These are phyloP conservation scores for Plasmodium fragile DNA, from an alignment of 169 alveolate species.

Conservation along the genomic window DNA sequence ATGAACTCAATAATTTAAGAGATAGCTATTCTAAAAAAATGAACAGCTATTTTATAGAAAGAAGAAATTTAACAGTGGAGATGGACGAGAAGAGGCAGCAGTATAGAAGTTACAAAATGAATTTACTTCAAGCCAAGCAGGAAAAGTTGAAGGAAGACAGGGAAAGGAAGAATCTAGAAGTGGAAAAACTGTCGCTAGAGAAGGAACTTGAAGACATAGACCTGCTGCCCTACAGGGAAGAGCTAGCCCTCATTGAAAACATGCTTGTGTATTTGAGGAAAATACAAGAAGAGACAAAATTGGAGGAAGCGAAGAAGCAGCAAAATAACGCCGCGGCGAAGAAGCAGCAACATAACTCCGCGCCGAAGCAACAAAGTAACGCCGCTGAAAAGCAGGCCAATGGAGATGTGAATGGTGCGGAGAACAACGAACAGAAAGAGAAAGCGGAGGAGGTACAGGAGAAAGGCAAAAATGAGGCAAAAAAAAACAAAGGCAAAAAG, in stretches of 20 bases:
- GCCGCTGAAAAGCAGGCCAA: conserved; percentile 2
- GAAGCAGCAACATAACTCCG: too few species aligned
- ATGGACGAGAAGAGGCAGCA: conserved; percentile 69
- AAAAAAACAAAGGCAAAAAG: conserved; percentile 80
- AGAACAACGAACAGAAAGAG: neutral
- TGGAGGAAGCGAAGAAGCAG: conserved; percentile 54
- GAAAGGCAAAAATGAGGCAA: conserved; percentile 35
- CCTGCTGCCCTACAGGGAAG: conserved; percentile 65
- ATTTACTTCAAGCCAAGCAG: conserved; percentile 54
- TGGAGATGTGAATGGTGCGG: conserved; percentile 36
- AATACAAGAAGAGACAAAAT: conserved; percentile 49
- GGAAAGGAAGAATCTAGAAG: conserved; percentile 66
- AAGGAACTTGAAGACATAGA: conserved; percentile 67
- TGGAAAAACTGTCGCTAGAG: conserved; percentile 49
- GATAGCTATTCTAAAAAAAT: conserved; percentile 70
- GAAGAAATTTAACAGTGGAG: conserved; percentile 58
- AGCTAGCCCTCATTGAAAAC: conserved; percentile 61
- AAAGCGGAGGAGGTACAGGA: neutral
- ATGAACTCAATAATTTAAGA: conserved; percentile 51
- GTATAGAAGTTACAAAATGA: conserved; percentile 48
- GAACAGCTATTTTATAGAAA: conserved; percentile 69
- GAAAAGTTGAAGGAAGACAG: conserved; percentile 71
- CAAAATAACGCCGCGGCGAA: neutral
- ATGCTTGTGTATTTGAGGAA: conserved; percentile 60
- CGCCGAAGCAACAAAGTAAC: conserved; percentile 33